These are phyloP conservation scores for Vanrija pseudolonga DNA, from an alignment of 1,284 basidiomycete genomes.

Conservation along the genomic window DNA sequence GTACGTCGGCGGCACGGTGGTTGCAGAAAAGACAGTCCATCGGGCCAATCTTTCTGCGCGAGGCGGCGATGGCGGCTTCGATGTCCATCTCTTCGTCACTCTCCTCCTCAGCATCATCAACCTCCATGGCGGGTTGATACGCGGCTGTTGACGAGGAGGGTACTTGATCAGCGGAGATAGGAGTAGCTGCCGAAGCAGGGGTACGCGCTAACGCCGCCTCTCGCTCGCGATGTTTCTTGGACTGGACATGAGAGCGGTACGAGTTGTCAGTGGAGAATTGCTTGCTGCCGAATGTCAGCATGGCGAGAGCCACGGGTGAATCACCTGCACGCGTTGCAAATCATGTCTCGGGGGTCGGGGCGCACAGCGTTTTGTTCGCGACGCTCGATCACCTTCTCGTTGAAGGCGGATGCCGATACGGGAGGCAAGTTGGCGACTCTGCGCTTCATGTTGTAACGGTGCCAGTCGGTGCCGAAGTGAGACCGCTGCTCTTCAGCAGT, in stretches of 20 bases:
- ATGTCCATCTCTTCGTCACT: slow-evolving; percentile 54
- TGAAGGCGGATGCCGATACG: slow-evolving; percentile 73
- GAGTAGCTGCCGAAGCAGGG: not conserved
- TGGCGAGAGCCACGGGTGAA: slow-evolving; percentile 9
- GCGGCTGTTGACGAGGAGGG: not conserved
- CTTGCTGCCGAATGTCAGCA: slow-evolving; percentile 60
- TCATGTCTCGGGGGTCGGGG: slow-evolving; percentile 61
- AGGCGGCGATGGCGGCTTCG: slow-evolving; percentile 72
- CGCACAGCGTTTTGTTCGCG: slow-evolving; percentile 68
- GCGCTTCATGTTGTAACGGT: slow-evolving; percentile 98
- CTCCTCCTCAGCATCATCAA: slow-evolving; percentile 39
- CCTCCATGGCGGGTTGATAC: slow-evolving; percentile 43
- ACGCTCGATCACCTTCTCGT: slow-evolving; percentile 83
- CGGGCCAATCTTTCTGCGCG: slow-evolving; percentile 59
- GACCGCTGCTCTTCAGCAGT: slow-evolving; percentile 80
- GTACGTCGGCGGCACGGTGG: slow-evolving; percentile 55
- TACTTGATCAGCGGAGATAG: not conserved
- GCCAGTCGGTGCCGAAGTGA: slow-evolving; percentile 92
- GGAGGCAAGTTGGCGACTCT: slow-evolving; percentile 88
- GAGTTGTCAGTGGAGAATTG: slow-evolving; percentile 85
- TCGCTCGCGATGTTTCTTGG: slow-evolving; percentile 85
- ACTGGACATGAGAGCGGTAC: slow-evolving; percentile 79
- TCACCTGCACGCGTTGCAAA: slow-evolving; percentile 80
- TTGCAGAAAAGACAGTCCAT: slow-evolving; percentile 85
- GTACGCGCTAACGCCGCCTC: slow-evolving; percentile 49